These are phyloP conservation scores for Amanita brunnescens DNA, from an alignment of 768 basidiomycete genomes.

Conservation along the genomic window DNA sequence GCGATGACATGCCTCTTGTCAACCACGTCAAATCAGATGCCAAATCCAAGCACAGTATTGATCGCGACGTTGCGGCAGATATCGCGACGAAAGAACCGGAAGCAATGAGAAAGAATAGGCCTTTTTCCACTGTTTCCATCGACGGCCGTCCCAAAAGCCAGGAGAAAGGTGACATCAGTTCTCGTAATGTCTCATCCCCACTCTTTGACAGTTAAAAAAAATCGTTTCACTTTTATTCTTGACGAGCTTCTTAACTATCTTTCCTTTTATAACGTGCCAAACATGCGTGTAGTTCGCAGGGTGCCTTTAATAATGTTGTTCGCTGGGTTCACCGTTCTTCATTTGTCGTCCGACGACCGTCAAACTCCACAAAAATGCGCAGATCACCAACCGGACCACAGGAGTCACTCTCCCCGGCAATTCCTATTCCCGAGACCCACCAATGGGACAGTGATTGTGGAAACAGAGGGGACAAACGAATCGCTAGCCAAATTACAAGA, in stretches of 20 bases:
- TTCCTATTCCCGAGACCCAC: conserved; percentile 48
- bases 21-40: conserved; percentile 1
- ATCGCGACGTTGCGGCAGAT: neutral
- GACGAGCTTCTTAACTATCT: conserved; percentile 47
- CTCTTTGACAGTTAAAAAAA: no score
- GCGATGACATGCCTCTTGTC: neutral
- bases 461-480: conserved; percentile 85
- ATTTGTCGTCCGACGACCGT: conserved; percentile 53
- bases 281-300: conserved; percentile 52
- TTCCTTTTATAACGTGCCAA: conserved; percentile 61
- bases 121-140: conserved; percentile 16
- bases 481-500: conserved; percentile 69
- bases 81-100: conserved; percentile 1
- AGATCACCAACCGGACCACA: no score
- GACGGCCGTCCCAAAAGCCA: conserved; percentile 14
- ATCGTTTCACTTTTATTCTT: no score
- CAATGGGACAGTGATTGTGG: conserved; percentile 69
- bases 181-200: conserved; percentile 2
- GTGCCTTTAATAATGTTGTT: conserved; percentile 69
- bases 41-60: neutral
- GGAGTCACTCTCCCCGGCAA: conserved; percentile 20
- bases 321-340: conserved; percentile 81
- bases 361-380: no score
- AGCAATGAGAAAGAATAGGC: conserved; percentile 6
- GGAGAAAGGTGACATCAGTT: neutral